Evolutionary conservation across 2,329 filamentous ascomycete species (phyloP).

Genomic region (Monilinia fructicola): DNA sequence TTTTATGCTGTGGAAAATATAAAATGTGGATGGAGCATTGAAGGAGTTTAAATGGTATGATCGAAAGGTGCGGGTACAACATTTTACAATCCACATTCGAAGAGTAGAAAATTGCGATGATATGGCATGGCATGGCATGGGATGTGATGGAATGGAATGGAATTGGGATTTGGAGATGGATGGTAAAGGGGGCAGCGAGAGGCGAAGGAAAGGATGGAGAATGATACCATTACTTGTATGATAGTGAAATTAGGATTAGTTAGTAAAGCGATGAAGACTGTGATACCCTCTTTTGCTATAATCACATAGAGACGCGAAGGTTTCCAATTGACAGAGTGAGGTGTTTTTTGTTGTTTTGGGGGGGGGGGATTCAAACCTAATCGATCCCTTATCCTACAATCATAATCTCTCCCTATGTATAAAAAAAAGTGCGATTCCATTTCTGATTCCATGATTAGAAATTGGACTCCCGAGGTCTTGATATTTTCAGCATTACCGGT

Average conservation of each 20-base stretch:
- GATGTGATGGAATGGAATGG: neutral
- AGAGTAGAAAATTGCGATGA: constrained; percentile 3
- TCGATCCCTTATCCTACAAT: neutral
- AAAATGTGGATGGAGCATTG: constrained; percentile 16
- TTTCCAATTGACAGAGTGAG: neutral
- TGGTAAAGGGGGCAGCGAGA: neutral
- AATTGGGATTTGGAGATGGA: neutral
- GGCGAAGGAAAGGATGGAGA: constrained; percentile 10
- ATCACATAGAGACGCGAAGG: neutral
- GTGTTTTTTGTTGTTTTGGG: neutral
- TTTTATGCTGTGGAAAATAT: constrained; percentile 13
- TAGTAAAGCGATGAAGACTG: constrained; percentile 16
- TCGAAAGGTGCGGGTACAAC: constrained; percentile 16
- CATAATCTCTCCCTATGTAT: neutral
- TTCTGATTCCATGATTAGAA: too few species aligned
- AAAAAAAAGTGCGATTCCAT: too few species aligned
- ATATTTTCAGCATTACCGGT: too few species aligned
- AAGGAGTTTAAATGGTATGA: constrained; percentile 15
- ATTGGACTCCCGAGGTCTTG: too few species aligned
- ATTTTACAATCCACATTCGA: constrained; percentile 16
- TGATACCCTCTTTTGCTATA: constrained; percentile 23
- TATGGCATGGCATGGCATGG: neutral
- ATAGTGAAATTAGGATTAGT: constrained; percentile 20
- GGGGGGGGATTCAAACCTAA: neutral
- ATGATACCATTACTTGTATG: constrained; percentile 26